Conservation (phyloP, 768 basidiomycete species). For the Xerocomus spinulosus region DNA sequence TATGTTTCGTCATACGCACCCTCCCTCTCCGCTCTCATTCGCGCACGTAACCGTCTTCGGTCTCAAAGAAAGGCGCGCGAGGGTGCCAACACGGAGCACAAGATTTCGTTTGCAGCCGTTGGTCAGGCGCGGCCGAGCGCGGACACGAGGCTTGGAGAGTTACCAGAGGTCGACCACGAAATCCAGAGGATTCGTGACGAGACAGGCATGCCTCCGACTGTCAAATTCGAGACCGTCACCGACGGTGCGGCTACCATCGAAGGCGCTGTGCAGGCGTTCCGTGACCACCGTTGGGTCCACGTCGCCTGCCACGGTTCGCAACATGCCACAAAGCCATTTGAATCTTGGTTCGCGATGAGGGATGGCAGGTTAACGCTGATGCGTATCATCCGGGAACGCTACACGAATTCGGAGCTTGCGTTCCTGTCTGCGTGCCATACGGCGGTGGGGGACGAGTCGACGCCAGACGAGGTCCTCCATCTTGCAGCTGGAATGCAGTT, state of each 20-base stretch:
- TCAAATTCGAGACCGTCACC: neutral
- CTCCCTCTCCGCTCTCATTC: conserved; percentile 1
- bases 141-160: neutral
- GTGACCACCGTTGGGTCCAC: too few relatives aligned
- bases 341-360: neutral
- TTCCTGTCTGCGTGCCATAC: too few relatives aligned
- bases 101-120: neutral
- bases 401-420: neutral
- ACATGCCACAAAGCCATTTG: too few relatives aligned
- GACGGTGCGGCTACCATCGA: too few relatives aligned
- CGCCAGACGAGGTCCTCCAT: neutral
- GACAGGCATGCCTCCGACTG: neutral
- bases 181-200: neutral
- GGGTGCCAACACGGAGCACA: neutral
- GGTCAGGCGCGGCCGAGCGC: neutral
- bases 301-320: too few relatives aligned
- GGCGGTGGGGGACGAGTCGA: too few relatives aligned
- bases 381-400: neutral
- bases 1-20: neutral
- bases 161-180: neutral
- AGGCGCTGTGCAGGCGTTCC: too few relatives aligned
- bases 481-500: neutral
- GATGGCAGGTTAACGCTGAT: neutral
- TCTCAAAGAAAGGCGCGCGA: neutral
- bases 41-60: neutral